These are phyloP conservation scores for Candida bentonensis DNA, from an alignment of 805 yeast genomes.

Conservation along the genomic window DNA sequence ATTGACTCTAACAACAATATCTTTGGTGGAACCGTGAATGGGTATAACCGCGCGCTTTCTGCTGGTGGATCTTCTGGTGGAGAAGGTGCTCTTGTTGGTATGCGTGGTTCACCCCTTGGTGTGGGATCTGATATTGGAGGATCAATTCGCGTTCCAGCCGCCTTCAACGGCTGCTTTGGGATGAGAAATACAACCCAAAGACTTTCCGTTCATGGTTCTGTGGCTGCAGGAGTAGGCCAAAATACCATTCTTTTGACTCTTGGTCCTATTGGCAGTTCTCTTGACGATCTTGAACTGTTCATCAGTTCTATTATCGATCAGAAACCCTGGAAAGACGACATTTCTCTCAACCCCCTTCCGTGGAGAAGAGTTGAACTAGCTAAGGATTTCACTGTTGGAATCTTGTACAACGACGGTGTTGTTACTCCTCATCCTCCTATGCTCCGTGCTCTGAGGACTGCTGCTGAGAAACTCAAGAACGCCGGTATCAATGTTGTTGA, in stretches of 20 bases:
- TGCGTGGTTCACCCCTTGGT: slow-evolving; percentile 38
- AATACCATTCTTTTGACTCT: slow-evolving; percentile 25
- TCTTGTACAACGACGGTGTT: slow-evolving; percentile 31
- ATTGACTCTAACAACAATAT: slow-evolving; percentile 32
- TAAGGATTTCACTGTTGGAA: slow-evolving; percentile 30
- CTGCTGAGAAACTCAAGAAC: slow-evolving; percentile 38
- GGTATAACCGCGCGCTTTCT: slow-evolving; percentile 29
- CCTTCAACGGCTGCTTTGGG: slow-evolving; percentile 35
- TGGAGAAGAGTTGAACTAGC: slow-evolving; percentile 27
- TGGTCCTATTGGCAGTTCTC: slow-evolving; percentile 32
- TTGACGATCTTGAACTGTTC: slow-evolving; percentile 27
- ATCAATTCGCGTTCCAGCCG: slow-evolving; percentile 35
- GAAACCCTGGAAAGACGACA: slow-evolving; percentile 35
- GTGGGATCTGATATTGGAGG: slow-evolving; percentile 44
- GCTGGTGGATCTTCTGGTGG: slow-evolving; percentile 49
- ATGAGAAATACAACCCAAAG: slow-evolving; percentile 30
- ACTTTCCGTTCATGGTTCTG: slow-evolving; percentile 9
- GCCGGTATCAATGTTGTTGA: slow-evolving; percentile 45
- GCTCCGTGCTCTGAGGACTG: slow-evolving; percentile 34
- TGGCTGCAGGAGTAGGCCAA: slow-evolving; percentile 19
- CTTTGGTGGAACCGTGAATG: slow-evolving; percentile 34
- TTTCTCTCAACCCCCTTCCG: slow-evolving; percentile 34
- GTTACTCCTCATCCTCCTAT: slow-evolving; percentile 46
- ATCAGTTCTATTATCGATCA: slow-evolving; percentile 26
- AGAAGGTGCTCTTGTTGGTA: slow-evolving; percentile 34